These are phyloP conservation scores for Rasamsonia emersonii DNA, from an alignment of 2,329 filamentous ascomycete species.

Conservation along the genomic window DNA sequence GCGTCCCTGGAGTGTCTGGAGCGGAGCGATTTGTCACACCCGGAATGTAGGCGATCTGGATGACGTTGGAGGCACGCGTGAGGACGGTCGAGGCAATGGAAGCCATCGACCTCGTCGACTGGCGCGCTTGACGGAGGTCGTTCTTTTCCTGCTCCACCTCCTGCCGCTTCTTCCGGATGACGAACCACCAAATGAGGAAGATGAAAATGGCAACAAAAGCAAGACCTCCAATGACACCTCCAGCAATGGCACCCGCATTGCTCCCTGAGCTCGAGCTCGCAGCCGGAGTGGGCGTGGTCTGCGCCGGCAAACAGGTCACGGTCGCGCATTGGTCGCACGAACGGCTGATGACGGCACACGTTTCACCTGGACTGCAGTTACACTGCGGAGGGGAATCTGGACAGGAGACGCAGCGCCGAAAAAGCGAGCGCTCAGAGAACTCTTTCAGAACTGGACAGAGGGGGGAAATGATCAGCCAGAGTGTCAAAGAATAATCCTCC, in stretches of 20 bases:
- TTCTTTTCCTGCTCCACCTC: slow-evolving; percentile 44
- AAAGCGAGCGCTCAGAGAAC: slow-evolving; percentile 18
- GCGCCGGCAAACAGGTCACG: slow-evolving; percentile 45
- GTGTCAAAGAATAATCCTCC: neutral
- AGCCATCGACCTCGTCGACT: slow-evolving; percentile 62
- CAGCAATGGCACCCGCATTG: slow-evolving; percentile 78
- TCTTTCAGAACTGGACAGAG: slow-evolving; percentile 5
- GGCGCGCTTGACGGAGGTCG: slow-evolving; percentile 37
- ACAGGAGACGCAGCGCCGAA: slow-evolving; percentile 48
- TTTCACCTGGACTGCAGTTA: slow-evolving; percentile 49
- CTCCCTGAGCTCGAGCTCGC: slow-evolving; percentile 38
- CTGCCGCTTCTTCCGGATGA: slow-evolving; percentile 66
- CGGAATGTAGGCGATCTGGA: slow-evolving; percentile 98
- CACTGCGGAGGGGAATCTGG: slow-evolving; percentile 46
- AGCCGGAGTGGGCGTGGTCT: slow-evolving; percentile 17
- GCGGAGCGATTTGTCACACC: slow-evolving; percentile 89
- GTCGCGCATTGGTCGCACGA: slow-evolving; percentile 54
- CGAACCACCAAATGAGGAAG: slow-evolving; percentile 81
- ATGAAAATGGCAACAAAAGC: slow-evolving; percentile 63
- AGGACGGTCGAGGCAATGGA: slow-evolving; percentile 94
- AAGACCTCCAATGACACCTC: slow-evolving; percentile 81
- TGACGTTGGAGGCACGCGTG: slow-evolving; percentile 95
- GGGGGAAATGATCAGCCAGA: slow-evolving; percentile 4
- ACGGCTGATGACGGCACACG: slow-evolving; percentile 51
- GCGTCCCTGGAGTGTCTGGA: slow-evolving; percentile 68